Evolutionary conservation across 2,329 filamentous ascomycete species (phyloP), one percentile per base, ranked within the genome.

Genomic region (Claviceps spartinae): DNA sequence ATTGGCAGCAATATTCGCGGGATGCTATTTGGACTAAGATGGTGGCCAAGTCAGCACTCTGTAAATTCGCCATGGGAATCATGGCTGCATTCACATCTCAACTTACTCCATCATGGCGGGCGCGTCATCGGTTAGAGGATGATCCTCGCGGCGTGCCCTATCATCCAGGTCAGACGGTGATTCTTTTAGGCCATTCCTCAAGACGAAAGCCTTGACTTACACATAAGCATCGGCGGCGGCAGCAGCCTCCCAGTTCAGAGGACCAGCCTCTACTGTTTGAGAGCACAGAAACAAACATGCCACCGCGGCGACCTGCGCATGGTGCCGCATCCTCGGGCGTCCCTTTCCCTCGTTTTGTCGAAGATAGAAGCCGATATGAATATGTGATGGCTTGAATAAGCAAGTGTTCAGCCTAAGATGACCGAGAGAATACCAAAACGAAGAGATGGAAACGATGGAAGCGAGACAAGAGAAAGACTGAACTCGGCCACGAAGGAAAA

Each of bases 231-330:
- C 3, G 30, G 30, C 30, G 9, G 30, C 30, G 11, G 30, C 62
- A 56, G 58, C 56, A 57, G 61, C 57, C 57, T 59, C 62, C 63
- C 65, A 61, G 50, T 59, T 60, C 36, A 66, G 57, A 63, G 64
- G 69, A 57, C 66, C 67, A 57, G 66, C 66, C 63, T 64, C 58
- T 24, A 58, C 58, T 52, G 55, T 62, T 55, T 63, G 60, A 20
- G 58, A 56, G 58, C 58, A 52, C 50, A 63, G 53, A 53, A 67
- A 57, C 51, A 65, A 42, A 56, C 53, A 61, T 5, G 65, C 49
- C 54, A 54, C 62, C 36, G 59, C 54, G 22, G 53, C 54, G 18
- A 61, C 48, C 41, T 54, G 55, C 37, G 54, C 40, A 13, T 30
- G 50, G 40, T 42, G 43, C 30, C 37, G 44, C 53, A 54, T 54